A percentile compares a stretch with the other conserved stretches of the same genome.
These are phyloP conservation scores for Fonsecaea pedrosoi DNA, from an alignment of 2,329 filamentous ascomycete species.

Conservation along the genomic window DNA sequence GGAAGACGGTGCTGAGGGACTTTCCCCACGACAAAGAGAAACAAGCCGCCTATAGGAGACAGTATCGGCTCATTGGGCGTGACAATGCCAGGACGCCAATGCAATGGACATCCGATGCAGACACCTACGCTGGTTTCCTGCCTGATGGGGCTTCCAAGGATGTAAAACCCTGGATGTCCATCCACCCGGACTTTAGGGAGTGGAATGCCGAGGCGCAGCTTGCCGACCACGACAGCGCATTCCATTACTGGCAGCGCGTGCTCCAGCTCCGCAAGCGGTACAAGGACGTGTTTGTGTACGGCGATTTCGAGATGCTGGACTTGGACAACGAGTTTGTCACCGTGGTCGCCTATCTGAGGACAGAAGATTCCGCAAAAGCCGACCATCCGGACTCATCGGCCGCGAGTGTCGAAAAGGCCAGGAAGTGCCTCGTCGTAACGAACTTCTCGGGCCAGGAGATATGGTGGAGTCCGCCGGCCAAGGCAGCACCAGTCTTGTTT, in stretches of 20 bases:
- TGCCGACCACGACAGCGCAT: constrained; percentile 54
- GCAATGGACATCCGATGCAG: constrained; percentile 63
- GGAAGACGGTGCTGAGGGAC: constrained; percentile 43
- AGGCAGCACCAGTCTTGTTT: constrained; percentile 22
- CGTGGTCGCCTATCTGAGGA: constrained; percentile 33
- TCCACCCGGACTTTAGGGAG: constrained; percentile 60
- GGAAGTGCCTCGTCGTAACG: constrained; percentile 31
- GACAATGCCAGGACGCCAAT: constrained; percentile 73
- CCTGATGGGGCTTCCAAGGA: constrained; percentile 13
- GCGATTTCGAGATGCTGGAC: constrained; percentile 38
- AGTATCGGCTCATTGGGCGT: constrained; percentile 27
- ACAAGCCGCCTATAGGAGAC: constrained; percentile 20
- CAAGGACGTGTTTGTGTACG: constrained; percentile 60
- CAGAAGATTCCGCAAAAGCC: constrained; percentile 13
- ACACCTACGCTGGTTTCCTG: constrained; percentile 67
- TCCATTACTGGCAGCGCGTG: constrained; percentile 67
- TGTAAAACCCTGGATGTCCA: constrained; percentile 64
- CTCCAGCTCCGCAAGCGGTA: constrained; percentile 63
- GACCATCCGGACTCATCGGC: background rate
- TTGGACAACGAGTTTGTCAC: constrained; percentile 15
- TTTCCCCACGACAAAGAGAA: constrained; percentile 25
- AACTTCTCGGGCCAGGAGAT: constrained; percentile 31
- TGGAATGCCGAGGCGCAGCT: constrained; percentile 66
- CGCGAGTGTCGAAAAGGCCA: background rate
- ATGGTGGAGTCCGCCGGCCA: constrained; percentile 31